phyloP scores from a whole-genome alignment of 352 stramenopile species.

The Phytophthora pluvialis region DNA sequence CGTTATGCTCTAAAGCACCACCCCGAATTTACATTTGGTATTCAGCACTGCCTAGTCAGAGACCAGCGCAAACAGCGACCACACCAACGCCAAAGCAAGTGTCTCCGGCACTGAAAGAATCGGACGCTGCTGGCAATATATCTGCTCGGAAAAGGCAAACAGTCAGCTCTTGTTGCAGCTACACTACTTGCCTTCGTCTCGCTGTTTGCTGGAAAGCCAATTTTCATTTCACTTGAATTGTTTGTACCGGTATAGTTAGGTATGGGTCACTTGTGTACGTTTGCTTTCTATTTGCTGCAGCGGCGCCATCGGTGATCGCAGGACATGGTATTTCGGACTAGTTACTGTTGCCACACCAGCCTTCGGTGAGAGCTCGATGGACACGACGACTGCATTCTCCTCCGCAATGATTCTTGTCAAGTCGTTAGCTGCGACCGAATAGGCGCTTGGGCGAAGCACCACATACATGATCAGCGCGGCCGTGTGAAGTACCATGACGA shows the following conservation, averaged over 20 bases:
- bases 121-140: no score
- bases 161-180: no score
- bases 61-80: no score
- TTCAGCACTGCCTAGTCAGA: no score
- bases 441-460: not conserved
- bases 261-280: not conserved
- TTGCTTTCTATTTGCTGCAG: not conserved
- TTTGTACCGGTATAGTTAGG: not conserved
- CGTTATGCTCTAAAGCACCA: no score
- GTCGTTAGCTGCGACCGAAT: not conserved
- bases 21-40: no score
- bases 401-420: not conserved
- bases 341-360: not conserved
- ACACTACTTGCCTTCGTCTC: no score
- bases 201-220: no score
- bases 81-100: no score
- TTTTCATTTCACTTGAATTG: not conserved
- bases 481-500: constrained; percentile 38
- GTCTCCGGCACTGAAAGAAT: no score
- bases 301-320: not conserved
- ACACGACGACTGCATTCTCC: not conserved
- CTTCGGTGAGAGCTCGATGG: not conserved
- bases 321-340: not conserved
- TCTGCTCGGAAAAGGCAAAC: no score
- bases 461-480: constrained; percentile 11